Percentiles rank a stretch among this genome's conserved stretches.
These are phyloP conservation scores for Penicillium palitans DNA, from an alignment of 2,329 filamentous ascomycete genomes.

Conservation along the genomic window DNA sequence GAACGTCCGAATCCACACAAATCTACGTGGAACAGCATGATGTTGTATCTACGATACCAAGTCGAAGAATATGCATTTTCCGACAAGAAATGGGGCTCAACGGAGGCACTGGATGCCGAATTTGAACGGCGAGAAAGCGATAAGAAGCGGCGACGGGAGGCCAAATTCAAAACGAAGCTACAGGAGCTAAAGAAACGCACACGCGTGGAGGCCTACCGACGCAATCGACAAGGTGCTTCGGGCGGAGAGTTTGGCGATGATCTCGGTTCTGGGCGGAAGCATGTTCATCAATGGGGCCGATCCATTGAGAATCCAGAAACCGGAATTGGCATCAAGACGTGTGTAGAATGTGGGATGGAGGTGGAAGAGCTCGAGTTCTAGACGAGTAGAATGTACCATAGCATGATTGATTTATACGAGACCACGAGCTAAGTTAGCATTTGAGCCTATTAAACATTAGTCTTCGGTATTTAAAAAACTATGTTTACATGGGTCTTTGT, in stretches of 20 bases:
- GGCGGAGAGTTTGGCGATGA: constrained; percentile 71
- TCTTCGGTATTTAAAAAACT: not conserved
- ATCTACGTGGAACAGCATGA: constrained; percentile 97
- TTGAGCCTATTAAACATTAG: not conserved
- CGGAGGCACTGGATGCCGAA: constrained; percentile 82
- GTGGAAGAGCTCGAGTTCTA: constrained; percentile 66
- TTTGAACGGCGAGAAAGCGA: constrained; percentile 76
- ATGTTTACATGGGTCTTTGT: not conserved
- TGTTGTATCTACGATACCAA: constrained; percentile 90
- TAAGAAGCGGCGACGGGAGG: constrained; percentile 82
- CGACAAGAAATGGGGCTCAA: constrained; percentile 81
- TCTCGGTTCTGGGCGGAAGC: constrained; percentile 66
- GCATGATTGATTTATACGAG: not conserved
- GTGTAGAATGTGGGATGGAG: constrained; percentile 66
- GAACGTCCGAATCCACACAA: constrained; percentile 93
- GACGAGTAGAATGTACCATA: constrained; percentile 2
- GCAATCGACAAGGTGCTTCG: constrained; percentile 58
- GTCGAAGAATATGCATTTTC: constrained; percentile 90
- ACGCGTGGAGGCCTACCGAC: constrained; percentile 81
- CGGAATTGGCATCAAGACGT: constrained; percentile 67
- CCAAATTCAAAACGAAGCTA: constrained; percentile 87
- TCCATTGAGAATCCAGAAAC: constrained; percentile 60
- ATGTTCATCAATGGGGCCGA: constrained; percentile 84
- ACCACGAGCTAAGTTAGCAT: not conserved
- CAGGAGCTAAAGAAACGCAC: constrained; percentile 91